These are phyloP conservation scores for Pleurotus giganteus DNA, from an alignment of 768 basidiomycete species.

Conservation along the genomic window DNA sequence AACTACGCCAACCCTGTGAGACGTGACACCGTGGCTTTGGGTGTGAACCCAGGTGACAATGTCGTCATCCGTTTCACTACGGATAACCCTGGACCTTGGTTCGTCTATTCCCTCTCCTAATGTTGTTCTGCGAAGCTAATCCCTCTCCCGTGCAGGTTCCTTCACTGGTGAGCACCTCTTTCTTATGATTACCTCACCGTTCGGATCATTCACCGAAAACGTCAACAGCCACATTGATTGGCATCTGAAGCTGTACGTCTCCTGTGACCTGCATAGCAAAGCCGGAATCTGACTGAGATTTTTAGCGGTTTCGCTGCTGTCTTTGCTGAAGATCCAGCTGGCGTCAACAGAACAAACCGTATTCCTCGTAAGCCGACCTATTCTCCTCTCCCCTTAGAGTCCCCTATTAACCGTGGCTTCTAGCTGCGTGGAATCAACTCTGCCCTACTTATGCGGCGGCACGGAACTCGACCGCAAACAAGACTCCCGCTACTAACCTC, in stretches of 20 bases:
- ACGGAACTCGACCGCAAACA: too few species aligned
- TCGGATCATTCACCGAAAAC: neutral
- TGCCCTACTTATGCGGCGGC: conserved; percentile 28
- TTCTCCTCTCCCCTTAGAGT: neutral
- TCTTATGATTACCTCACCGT: neutral
- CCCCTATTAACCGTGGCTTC: neutral
- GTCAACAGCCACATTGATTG: conserved; percentile 49
- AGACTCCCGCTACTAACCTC: too few species aligned
- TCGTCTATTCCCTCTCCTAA: conserved; percentile 2
- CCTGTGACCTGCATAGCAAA: neutral
- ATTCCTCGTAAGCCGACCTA: conserved; percentile 11
- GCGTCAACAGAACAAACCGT: conserved; percentile 7
- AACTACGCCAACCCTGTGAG: conserved; percentile 42
- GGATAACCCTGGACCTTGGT: conserved; percentile 52
- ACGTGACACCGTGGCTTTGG: conserved; percentile 33
- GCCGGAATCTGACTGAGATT: neutral
- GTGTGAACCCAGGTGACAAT: conserved; percentile 27
- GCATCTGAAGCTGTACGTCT: conserved; percentile 40
- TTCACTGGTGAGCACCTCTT: neutral
- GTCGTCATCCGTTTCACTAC: conserved; percentile 49
- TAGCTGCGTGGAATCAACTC: conserved; percentile 21
- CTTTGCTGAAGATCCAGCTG: conserved; percentile 22
- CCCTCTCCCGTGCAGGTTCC: conserved; percentile 3
- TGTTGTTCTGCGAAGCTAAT: neutral
- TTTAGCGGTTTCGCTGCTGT: conserved; percentile 24